A percentile compares a stretch with the other conserved stretches of the same genome.
Evolutionary conservation across 805 yeast species (phyloP).

Genomic region (Wickerhamiella sergipiensis): DNA sequence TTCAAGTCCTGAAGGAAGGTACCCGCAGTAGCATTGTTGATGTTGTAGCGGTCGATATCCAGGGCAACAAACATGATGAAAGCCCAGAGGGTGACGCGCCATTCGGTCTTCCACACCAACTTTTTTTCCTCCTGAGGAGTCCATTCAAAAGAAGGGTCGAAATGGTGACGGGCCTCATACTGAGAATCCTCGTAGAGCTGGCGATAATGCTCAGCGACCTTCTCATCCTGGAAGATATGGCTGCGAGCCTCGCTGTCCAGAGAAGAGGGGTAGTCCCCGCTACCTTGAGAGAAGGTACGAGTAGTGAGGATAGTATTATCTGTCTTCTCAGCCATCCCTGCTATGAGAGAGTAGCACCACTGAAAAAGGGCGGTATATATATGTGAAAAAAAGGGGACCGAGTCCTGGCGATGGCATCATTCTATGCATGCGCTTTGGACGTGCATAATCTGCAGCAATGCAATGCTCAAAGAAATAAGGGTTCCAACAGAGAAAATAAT

Average conservation of each 20-base stretch:
- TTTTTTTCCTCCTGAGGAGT: slow-evolving; percentile 35
- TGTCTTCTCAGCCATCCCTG: neutral
- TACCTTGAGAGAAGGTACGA: neutral
- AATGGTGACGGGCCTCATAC: slow-evolving; percentile 41
- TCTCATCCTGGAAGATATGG: slow-evolving; percentile 33
- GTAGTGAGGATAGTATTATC: neutral
- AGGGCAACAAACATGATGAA: slow-evolving; percentile 46
- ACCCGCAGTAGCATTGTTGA: slow-evolving; percentile 46
- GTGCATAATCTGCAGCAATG: neutral
- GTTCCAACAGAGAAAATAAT: neutral
- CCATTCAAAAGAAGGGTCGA: slow-evolving; percentile 51
- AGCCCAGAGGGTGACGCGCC: slow-evolving; percentile 43
- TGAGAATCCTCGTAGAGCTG: slow-evolving; percentile 33
- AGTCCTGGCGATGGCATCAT: neutral
- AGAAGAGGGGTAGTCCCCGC: neutral
- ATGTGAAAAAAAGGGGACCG: neutral
- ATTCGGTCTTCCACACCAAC: slow-evolving; percentile 39
- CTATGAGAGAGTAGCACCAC: neutral
- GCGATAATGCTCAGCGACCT: slow-evolving; percentile 33
- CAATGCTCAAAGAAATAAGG: neutral
- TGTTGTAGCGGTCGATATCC: slow-evolving; percentile 45
- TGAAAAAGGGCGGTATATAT: neutral
- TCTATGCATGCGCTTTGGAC: neutral
- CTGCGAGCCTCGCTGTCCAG: neutral
- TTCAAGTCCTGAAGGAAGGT: slow-evolving; percentile 38